Base-by-base conservation (phyloP, 2,329 filamentous ascomycete genomes). In the Bipolaris victoriae region DNA sequence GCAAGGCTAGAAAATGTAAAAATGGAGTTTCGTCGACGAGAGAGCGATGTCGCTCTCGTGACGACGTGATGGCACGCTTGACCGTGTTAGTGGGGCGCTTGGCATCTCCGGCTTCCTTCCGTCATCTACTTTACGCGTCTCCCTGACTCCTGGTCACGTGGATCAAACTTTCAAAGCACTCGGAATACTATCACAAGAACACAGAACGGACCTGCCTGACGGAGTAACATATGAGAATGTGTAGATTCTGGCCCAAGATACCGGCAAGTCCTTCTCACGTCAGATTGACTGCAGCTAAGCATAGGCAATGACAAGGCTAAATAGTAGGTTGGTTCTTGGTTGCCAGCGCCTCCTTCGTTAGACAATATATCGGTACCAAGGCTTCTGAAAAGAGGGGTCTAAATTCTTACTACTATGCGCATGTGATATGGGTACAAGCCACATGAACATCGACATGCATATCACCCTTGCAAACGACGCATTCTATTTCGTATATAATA, bases 41-140 rank as follows among this genome's bases (percentile, higher is more conserved):
- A 44, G 45, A 59, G 60, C 65, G 62, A 68, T 64, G 62, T 58
- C 59, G 59, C 59, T 58, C 50, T 55, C 57, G 62, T 66, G 61
- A 64, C 58, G 59, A 61, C 55, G 46, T 61, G 49, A 55, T 51
- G 52, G 44, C 49, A 52, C 52, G 49, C 39, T 44, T 29, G 36
- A 43, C 49, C 55, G 55, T 51, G 55, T 57, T 55, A 41, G 52
- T 53, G 59, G 58, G 61, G 61, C 52, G 36, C 58, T 63, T 63
- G 61, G 61, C 61, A 16, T n/a, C 31, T 16, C 49, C 54, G 54
- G 49, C 54, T 57, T 53, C 47, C 29, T 22, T 51, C 37, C 43
- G 40, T 33, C 44, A 20, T 43, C 52, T 35, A 11, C 26, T 43
- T n/a, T 7, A 33, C 35, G 31, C 45, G 37, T 44, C 22, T 35